Evolutionary conservation across 2,329 filamentous ascomycete species (phyloP), one percentile per base, ranked within the genome.

Genomic region (Botrytis hyacinthi): DNA sequence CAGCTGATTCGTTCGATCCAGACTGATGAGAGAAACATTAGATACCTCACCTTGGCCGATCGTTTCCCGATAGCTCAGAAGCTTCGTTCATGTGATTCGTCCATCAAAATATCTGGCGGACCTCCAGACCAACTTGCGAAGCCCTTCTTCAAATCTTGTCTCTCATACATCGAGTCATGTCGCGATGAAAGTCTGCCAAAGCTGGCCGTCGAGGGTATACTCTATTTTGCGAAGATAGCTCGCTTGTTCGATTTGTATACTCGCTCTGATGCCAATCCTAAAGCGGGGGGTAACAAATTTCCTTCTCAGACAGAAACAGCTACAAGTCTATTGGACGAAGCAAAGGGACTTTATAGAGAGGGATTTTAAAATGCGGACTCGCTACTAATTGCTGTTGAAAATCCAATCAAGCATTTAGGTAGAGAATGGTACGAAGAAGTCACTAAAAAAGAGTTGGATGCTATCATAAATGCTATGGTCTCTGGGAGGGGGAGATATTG

Each of bases 381-480:
- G 5, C 75, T 83, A 16, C 44, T 66, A 0, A 63, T 68, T 18
- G 82, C 80, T 1, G 75, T 83, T 3, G 77, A 82, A 9, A 70
- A 80, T 4, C 74, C 70, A 4, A 37, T 78, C 16, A 74, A 76
- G 61, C 74, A 85, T 3, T 76, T 84, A 4, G 60, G 76, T 7
- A 78, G 77, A 42, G 77, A 81, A 14, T 81, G 81, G 75, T 85
- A 86, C 71, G 81, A 84, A 42, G 74, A 79, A 1, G 81, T 86
- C 1, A 84, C 84, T 0, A 73, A 79, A 0, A 82, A 84, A 26
- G 85, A 87, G 75, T 62, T 85, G 12, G 79, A 78, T 0, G 82
- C 83, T 3, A 84, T 87, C 74, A 85, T 85, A 63, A 70, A 75
- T 1, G 85, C 85, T 1, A 87, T 88, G 85, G 80, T 84, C 6